These are phyloP conservation scores for Aspergillus felis DNA, from an alignment of 2,329 filamentous ascomycete genomes.

Conservation along the genomic window DNA sequence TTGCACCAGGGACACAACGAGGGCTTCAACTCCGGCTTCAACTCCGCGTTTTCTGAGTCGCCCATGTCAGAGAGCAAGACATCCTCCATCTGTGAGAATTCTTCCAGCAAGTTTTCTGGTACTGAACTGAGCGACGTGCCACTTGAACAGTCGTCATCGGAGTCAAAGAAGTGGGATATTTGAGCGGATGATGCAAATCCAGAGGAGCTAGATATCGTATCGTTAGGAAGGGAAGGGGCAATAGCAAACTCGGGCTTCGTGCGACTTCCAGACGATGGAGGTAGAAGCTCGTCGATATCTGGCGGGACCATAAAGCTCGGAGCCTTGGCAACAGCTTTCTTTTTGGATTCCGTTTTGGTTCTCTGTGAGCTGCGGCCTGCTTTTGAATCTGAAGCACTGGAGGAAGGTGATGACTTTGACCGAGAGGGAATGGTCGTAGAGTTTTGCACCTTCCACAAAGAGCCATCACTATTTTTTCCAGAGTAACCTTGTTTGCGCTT, in stretches of 20 bases:
- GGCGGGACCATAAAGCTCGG: constrained; percentile 22
- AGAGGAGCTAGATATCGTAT: constrained; percentile 26
- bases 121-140: constrained; percentile 31
- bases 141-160: constrained; percentile 25
- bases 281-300: constrained; percentile 18
- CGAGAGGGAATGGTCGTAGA: constrained; percentile 11
- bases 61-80: constrained; percentile 8
- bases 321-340: constrained; percentile 3
- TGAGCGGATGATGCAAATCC: constrained; percentile 20
- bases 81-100: constrained; percentile 15
- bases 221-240: constrained; percentile 19
- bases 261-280: constrained; percentile 9
- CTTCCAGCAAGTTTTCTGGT: constrained; percentile 15
- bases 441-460: constrained; percentile 10
- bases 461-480: constrained; percentile 10
- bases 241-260: constrained; percentile 21
- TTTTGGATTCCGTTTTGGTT: constrained; percentile 5
- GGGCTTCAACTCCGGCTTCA: constrained; percentile 5
- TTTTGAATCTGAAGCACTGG: constrained; percentile 5
- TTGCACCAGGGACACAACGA: constrained; percentile 65
- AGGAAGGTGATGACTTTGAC: constrained; percentile 6
- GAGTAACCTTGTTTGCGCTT: constrained; percentile 18
- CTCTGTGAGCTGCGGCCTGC: constrained; percentile 5
- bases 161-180: constrained; percentile 17
- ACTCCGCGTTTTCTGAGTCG: constrained; percentile 5